Conservation (phyloP, 2,329 filamentous ascomycete genomes). For the Paraphaeosphaeria minitans region DNA sequence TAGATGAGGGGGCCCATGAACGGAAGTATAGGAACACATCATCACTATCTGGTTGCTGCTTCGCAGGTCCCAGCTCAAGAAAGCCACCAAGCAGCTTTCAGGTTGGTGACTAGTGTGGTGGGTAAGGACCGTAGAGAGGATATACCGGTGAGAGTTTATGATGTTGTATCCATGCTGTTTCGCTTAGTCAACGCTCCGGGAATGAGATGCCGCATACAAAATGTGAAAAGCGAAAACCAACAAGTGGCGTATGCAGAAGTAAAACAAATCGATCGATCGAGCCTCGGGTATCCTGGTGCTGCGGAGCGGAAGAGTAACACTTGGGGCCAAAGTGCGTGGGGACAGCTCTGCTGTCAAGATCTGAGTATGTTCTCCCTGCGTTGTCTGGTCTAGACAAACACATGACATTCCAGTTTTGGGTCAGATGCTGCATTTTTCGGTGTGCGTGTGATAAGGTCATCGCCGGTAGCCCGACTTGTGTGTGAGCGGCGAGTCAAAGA, state of each 20-base stretch:
- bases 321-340: constrained; percentile 10
- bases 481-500: constrained; percentile 37
- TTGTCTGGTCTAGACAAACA: not conserved
- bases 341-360: not conserved
- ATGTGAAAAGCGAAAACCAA: constrained; percentile 11
- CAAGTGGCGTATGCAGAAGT: constrained; percentile 14
- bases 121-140: constrained; percentile 22
- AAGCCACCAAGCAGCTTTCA: not conserved
- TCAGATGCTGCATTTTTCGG: not conserved
- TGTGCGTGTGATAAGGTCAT: constrained; percentile 15
- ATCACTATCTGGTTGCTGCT: not conserved
- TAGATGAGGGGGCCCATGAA: constrained; percentile 3
- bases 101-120: not conserved
- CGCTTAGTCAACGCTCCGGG: constrained; percentile 22
- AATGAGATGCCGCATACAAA: constrained; percentile 8
- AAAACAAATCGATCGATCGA: constrained; percentile 11
- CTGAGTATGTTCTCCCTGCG: not conserved
- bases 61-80: not conserved
- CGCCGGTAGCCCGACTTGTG: constrained; percentile 39
- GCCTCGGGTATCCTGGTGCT: constrained; percentile 23
- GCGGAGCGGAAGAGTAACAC: constrained; percentile 4
- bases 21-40: not conserved
- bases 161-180: constrained; percentile 22
- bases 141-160: constrained; percentile 27
- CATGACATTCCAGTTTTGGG: not conserved